These are phyloP conservation scores for Cutaneotrichosporon spelunceum DNA, from an alignment of 1,284 basidiomycete genomes.

Conservation along the genomic window DNA sequence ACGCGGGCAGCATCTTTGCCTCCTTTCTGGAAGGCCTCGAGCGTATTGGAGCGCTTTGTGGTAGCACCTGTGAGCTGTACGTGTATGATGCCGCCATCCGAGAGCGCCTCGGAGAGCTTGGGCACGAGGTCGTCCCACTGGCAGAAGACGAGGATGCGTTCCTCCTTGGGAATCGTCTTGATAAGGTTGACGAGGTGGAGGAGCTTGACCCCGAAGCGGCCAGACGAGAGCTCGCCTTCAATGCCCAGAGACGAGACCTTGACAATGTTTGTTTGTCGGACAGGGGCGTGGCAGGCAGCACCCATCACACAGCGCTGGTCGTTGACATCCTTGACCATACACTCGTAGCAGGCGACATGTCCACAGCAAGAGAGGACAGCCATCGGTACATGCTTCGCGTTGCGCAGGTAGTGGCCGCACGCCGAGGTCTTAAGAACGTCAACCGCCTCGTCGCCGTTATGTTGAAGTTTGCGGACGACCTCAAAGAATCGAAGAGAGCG, in stretches of 20 bases:
- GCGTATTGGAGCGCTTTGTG: constrained; percentile 68
- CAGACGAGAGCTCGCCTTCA: constrained; percentile 72
- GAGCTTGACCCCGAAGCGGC: constrained; percentile 82
- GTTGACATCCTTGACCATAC: constrained; percentile 68
- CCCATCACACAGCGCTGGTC: constrained; percentile 77
- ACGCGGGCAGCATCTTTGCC: constrained; percentile 61
- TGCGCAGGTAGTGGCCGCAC: constrained; percentile 52
- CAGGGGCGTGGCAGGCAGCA: constrained; percentile 64
- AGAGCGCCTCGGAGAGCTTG: constrained; percentile 80
- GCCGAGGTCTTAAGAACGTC: constrained; percentile 31
- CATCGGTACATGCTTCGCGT: constrained; percentile 59
- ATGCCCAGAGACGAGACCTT: constrained; percentile 75
- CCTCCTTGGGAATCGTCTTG: constrained; percentile 70
- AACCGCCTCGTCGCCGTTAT: constrained; percentile 59
- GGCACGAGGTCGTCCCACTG: constrained; percentile 90
- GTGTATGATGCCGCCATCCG: constrained; percentile 67
- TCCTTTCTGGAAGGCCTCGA: constrained; percentile 77
- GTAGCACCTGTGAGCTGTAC: constrained; percentile 79
- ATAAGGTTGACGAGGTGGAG: constrained; percentile 79
- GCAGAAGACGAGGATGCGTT: constrained; percentile 85
- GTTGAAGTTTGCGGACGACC: constrained; percentile 81
- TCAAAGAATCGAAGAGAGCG: constrained; percentile 86
- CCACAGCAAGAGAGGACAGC: constrained; percentile 86
- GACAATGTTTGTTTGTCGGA: constrained; percentile 76
- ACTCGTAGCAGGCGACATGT: constrained; percentile 73